Conservation (phyloP, 176 grass and related monocot genomes). For the Oryza glaberrima region DNA sequence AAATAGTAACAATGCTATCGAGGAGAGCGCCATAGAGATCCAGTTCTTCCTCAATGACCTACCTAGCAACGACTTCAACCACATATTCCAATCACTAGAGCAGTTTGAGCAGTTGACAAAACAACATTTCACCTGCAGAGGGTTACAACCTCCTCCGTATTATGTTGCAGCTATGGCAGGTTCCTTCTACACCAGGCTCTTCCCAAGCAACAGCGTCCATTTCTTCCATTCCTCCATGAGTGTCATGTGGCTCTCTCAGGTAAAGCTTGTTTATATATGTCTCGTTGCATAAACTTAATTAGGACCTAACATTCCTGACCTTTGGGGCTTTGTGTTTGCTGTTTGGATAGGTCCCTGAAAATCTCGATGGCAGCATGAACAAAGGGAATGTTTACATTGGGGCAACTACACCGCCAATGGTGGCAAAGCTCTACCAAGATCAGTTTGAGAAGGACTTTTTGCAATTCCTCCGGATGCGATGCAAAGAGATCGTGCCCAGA, state of each 20-base stretch:
- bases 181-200: constrained; percentile 43
- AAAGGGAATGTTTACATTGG: constrained; percentile 43
- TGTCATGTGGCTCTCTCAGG: constrained; percentile 30
- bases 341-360: constrained; percentile 37
- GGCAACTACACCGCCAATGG: not conserved
- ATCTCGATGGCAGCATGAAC: constrained; percentile 17
- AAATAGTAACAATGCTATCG: not conserved
- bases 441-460: constrained; percentile 46
- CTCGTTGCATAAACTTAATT: not conserved
- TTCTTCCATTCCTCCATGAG: constrained; percentile 21
- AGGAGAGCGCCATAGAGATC: not conserved
- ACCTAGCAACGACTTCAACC: not conserved
- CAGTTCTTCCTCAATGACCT: not conserved
- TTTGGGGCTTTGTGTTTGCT: not conserved
- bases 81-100: not conserved
- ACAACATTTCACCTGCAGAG: not conserved
- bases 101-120: not conserved
- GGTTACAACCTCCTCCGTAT: not conserved
- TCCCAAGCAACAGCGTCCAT: constrained; percentile 17
- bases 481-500: not conserved
- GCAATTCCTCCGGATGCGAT: constrained; percentile 35
- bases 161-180: constrained; percentile 36
- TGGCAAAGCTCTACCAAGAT: constrained; percentile 41
- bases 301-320: not conserved
- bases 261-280: not conserved